Percentiles rank a stretch among this genome's conserved stretches.
These are phyloP conservation scores for Neostapfia colusana DNA, from an alignment of 176 grass and related monocot genomes.

Conservation along the genomic window DNA sequence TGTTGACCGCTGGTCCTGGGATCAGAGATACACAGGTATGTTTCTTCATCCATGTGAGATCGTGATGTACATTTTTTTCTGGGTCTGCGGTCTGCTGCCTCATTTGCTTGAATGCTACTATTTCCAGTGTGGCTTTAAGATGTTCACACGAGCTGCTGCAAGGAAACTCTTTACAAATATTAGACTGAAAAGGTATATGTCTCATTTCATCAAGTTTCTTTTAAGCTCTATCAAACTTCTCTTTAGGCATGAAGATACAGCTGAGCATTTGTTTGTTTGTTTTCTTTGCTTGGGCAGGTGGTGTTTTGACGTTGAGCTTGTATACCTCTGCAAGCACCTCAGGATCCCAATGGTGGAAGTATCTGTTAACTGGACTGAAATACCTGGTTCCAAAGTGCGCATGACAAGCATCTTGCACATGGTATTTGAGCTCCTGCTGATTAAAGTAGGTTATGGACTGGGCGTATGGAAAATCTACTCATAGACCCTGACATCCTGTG, in stretches of 20 bases:
- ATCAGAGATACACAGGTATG: conserved; percentile 90
- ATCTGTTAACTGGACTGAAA: conserved; percentile 92
- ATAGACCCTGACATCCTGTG: conserved; percentile 24
- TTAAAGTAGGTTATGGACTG: conserved; percentile 81
- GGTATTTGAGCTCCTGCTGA: conserved; percentile 91
- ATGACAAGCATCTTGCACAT: conserved; percentile 86
- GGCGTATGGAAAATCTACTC: conserved; percentile 84
- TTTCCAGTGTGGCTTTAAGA: conserved; percentile 97
- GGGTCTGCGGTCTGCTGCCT: background rate
- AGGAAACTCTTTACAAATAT: conserved; percentile 95
- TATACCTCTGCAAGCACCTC: conserved; percentile 85
- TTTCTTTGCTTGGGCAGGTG: conserved; percentile 49
- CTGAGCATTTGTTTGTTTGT: background rate
- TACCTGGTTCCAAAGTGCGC: conserved; percentile 89
- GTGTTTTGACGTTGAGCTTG: conserved; percentile 96
- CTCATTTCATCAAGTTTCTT: background rate
- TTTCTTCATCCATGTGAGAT: background rate
- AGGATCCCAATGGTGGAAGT: conserved; percentile 79
- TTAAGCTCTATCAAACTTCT: background rate
- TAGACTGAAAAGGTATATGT: conserved; percentile 73
- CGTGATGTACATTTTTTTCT: background rate
- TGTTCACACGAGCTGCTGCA: conserved; percentile 89
- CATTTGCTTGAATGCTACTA: conserved; percentile 32
- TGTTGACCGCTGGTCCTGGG: conserved; percentile 84
- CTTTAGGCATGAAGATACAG: background rate